These are phyloP conservation scores for Yueomyces sp. DNA, from an alignment of 805 yeast species.

Conservation along the genomic window DNA sequence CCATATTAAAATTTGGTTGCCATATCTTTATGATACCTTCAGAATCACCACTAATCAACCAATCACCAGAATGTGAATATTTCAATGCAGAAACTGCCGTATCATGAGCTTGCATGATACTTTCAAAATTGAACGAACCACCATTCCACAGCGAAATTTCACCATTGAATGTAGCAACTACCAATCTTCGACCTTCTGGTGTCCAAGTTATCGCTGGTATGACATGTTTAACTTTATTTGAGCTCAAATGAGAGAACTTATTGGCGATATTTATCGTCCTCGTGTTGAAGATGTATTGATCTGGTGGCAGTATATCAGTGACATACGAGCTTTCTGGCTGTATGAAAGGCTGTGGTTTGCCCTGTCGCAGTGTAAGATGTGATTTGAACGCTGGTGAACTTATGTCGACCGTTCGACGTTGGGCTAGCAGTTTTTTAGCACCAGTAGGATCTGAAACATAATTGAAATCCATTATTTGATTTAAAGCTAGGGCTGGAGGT, in stretches of 20 bases:
- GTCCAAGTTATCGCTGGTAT: constrained; percentile 91
- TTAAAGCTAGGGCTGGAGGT: too few relatives aligned
- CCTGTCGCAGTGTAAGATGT: constrained; percentile 18
- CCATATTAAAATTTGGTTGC: constrained; percentile 97
- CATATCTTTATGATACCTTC: constrained; percentile 86
- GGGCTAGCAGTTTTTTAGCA: constrained; percentile 17
- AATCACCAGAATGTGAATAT: constrained; percentile 83
- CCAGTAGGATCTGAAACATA: constrained; percentile 6
- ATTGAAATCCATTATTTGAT: constrained; percentile 3
- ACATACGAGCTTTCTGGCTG: constrained; percentile 22
- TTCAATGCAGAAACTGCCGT: constrained; percentile 65
- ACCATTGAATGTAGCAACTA: constrained; percentile 86
- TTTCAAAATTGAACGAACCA: constrained; percentile 85
- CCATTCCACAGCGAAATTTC: constrained; percentile 98
- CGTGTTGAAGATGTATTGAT: constrained; percentile 9
- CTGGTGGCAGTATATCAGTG: constrained; percentile 20
- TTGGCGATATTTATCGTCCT: constrained; percentile 48
- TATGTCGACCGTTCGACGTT: constrained; percentile 22
- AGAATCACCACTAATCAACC: constrained; percentile 91
- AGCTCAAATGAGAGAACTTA: constrained; percentile 80
- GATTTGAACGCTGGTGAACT: constrained; percentile 19
- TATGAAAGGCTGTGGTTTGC: constrained; percentile 10
- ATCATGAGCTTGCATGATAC: constrained; percentile 98
- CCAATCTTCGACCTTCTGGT: constrained; percentile 83
- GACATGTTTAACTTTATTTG: constrained; percentile 85